Evolutionary conservation across 345 rosid genomes (phyloP).

Genomic region (Hevea brasiliensis): DNA sequence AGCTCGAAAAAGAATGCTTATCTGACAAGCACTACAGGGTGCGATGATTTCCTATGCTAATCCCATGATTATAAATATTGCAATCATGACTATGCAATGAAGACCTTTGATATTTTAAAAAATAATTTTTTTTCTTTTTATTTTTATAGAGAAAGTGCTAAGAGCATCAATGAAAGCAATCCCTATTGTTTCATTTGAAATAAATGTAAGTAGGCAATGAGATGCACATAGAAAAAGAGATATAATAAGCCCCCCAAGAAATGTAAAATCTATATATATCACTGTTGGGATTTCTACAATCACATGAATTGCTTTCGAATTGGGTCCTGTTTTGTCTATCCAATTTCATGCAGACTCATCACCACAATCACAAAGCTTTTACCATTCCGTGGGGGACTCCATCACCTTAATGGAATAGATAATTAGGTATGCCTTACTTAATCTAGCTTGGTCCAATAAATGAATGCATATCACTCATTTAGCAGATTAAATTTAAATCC

Average conservation of each 20-base stretch:
- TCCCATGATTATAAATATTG: slow-evolving; percentile 6
- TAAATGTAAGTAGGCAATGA: neutral
- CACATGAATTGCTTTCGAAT: neutral
- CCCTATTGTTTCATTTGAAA: neutral
- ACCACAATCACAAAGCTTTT: neutral
- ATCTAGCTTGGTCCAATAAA: too few relatives aligned
- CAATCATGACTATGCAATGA: slow-evolving; percentile 12
- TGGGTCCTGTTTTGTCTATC: slow-evolving; percentile 11
- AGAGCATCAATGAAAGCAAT: neutral
- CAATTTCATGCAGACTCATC: slow-evolving; percentile 17
- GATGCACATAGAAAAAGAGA: neutral
- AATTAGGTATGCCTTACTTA: too few relatives aligned
- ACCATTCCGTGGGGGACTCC: neutral
- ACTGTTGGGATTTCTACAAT: slow-evolving; percentile 1
- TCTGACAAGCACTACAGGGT: slow-evolving; percentile 20
- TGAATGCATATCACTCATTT: too few relatives aligned
- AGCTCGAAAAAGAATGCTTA: neutral
- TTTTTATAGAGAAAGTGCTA: neutral
- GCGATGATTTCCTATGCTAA: slow-evolving; percentile 12
- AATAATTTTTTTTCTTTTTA: neutral
- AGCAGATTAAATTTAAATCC: too few relatives aligned
- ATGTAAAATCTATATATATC: too few relatives aligned
- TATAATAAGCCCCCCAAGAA: neutral
- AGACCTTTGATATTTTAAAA: neutral
- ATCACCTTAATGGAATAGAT: neutral